A percentile compares a stretch with the other conserved stretches of the same genome.
Conservation (phyloP, 202 grass and related monocot genomes). For the Tripidium arundinaceum region DNA sequence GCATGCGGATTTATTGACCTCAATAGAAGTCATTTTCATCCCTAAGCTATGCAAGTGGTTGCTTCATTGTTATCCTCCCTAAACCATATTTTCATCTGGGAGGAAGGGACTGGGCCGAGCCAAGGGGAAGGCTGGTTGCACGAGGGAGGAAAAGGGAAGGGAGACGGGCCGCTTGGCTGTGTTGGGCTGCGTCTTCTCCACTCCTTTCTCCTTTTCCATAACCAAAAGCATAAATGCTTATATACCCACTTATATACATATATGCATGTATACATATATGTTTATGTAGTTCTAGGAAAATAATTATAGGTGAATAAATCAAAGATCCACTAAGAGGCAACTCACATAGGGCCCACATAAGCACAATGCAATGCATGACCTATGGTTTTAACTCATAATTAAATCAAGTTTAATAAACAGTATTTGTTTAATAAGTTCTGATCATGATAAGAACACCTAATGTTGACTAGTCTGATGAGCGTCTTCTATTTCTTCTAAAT, state of each 20-base stretch:
- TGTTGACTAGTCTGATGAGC: not conserved
- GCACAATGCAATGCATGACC: not conserved
- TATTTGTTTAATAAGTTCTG: not conserved
- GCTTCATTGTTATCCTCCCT: not conserved
- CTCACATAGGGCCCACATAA: not conserved
- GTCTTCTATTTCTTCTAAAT: not conserved
- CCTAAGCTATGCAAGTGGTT: not conserved
- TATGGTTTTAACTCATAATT: not conserved
- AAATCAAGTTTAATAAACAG: not conserved
- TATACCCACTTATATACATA: not conserved
- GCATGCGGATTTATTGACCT: not conserved
- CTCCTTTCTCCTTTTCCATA: not conserved
- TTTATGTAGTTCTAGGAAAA: not conserved
- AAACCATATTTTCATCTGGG: not conserved
- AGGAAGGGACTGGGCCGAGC: not conserved
- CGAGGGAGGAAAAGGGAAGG: not conserved
- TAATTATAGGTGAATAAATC: not conserved
- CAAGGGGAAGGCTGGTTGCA: not conserved
- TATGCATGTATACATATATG: not conserved
- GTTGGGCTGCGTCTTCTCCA: not conserved
- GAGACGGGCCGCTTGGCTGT: too few species aligned
- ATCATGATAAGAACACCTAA: not conserved
- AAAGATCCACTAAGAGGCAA: not conserved
- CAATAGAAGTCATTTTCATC: slow-evolving; percentile 3
- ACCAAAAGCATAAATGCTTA: not conserved